These are phyloP conservation scores for Gossypioides kirkii DNA, from an alignment of 345 rosid genomes.

Conservation along the genomic window DNA sequence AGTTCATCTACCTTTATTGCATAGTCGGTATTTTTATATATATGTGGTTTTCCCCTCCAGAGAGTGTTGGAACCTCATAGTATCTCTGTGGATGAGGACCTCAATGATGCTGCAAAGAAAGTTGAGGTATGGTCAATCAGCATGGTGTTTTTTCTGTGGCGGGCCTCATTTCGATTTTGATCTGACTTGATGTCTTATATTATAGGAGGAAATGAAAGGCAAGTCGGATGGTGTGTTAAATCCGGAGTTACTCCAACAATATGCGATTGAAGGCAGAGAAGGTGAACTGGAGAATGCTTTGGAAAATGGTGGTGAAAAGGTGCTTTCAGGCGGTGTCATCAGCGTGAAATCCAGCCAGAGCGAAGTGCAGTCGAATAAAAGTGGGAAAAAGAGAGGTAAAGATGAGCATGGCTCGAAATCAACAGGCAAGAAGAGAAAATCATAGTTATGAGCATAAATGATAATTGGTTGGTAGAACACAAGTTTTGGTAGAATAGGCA, in stretches of 20 bases:
- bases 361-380: conserved; percentile 25
- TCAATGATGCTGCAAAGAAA: conserved; percentile 71
- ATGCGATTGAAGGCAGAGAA: conserved; percentile 56
- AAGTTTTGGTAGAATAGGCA: too few relatives aligned
- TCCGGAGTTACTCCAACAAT: conserved; percentile 63
- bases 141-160: neutral
- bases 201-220: conserved; percentile 63
- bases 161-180: neutral
- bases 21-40: conserved; percentile 8
- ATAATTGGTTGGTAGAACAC: neutral
- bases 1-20: neutral
- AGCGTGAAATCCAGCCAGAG: conserved; percentile 56
- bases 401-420: conserved; percentile 40
- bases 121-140: conserved; percentile 52
- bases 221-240: conserved; percentile 50
- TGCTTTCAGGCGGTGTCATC: conserved; percentile 49
- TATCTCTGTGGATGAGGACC: conserved; percentile 83
- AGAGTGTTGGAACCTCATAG: conserved; percentile 62
- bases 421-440: conserved; percentile 51
- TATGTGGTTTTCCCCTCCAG: conserved; percentile 27
- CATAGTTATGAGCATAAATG: conserved; percentile 3
- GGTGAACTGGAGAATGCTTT: conserved; percentile 64
- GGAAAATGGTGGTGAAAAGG: conserved; percentile 45
- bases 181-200: neutral
- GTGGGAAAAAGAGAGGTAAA: conserved; percentile 53